These are phyloP conservation scores for Rheum nobile DNA, from an alignment of 148 eudicot species.

Conservation along the genomic window DNA sequence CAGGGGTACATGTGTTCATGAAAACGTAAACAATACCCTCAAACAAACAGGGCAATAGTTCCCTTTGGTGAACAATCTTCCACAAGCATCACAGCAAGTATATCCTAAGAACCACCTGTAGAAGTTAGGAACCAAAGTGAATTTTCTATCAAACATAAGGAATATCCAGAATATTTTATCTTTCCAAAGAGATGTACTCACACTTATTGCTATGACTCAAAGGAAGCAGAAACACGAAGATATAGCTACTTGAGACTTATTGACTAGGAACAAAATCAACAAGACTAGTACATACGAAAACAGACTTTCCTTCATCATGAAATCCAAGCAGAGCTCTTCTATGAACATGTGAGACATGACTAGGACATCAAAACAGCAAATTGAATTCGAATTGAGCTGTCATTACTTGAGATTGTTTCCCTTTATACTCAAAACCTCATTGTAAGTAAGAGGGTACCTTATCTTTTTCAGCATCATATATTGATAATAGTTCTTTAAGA, in stretches of 20 bases:
- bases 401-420: background rate
- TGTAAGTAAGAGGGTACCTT: background rate
- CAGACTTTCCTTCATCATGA: background rate
- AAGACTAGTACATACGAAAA: background rate
- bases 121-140: background rate
- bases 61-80: conserved; percentile 92
- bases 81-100: conserved; percentile 99
- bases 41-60: conserved; percentile 95
- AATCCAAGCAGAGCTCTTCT: background rate
- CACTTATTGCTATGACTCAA: background rate
- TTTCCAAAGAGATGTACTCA: background rate
- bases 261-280: background rate
- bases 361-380: background rate
- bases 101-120: conserved; percentile 95
- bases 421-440: background rate
- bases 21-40: conserved; percentile 43
- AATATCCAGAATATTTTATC: background rate
- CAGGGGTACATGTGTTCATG: background rate
- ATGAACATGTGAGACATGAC: background rate
- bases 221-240: background rate
- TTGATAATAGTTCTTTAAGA: background rate
- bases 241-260: background rate
- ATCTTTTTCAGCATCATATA: background rate
- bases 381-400: background rate
- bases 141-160: background rate